Percentiles rank a stretch among this genome's conserved stretches.
These are phyloP conservation scores for Talaromyces albobiverticillius DNA, from an alignment of 2,329 filamentous ascomycete species.

Conservation along the genomic window DNA sequence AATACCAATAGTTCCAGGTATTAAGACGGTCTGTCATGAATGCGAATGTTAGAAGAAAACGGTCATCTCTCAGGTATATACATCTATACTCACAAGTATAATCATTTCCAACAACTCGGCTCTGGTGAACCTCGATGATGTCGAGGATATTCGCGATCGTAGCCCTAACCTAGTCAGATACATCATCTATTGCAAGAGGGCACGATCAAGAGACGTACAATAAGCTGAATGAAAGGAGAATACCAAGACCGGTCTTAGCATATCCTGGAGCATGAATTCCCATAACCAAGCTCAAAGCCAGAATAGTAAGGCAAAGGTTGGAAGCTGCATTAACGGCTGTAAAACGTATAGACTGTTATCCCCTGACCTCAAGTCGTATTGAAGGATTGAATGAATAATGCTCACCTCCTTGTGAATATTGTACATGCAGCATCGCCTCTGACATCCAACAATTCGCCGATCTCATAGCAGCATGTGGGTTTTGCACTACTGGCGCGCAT, in stretches of 20 bases:
- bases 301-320: constrained; percentile 10
- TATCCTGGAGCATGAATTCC: constrained; percentile 8
- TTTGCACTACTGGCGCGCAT: constrained; percentile 10
- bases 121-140: constrained; percentile 2
- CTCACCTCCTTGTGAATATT: constrained; percentile 15
- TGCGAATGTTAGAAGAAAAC: not conserved
- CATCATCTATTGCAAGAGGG: not conserved
- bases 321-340: constrained; percentile 15
- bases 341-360: not conserved
- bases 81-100: constrained; percentile 11
- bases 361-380: not conserved
- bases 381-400: not conserved
- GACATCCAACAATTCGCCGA: constrained; percentile 17
- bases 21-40: not conserved
- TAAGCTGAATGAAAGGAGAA: constrained; percentile 11
- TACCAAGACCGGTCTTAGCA: constrained; percentile 1
- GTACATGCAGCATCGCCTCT: constrained; percentile 2
- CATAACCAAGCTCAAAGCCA: constrained; percentile 8
- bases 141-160: constrained; percentile 8
- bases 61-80: not conserved
- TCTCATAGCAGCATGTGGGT: not conserved
- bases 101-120: not conserved
- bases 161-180: constrained; percentile 8
- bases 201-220: constrained; percentile 6
- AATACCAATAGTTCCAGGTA: constrained; percentile 14